phyloP scores from a whole-genome alignment of 371 early-diverging fungal genomes.

The Mucor circinelloides region DNA sequence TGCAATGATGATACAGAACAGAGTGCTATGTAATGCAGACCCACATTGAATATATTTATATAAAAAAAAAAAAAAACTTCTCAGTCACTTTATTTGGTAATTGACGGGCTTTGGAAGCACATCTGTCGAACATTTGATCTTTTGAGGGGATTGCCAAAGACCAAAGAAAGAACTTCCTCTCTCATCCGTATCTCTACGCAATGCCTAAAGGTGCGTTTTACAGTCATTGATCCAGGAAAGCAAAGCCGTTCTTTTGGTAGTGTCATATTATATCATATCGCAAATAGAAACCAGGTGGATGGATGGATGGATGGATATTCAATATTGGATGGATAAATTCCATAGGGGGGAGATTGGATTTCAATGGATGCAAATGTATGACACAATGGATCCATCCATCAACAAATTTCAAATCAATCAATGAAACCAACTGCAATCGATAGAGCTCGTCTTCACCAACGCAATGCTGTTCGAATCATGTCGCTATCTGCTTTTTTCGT shows the following conservation, averaged over 20 bases:
- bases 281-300: constrained; percentile 9
- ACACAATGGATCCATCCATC: background rate
- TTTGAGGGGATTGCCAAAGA: background rate
- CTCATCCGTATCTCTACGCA: constrained; percentile 18
- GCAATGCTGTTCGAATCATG: background rate
- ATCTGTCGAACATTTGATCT: background rate
- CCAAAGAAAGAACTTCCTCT: constrained; percentile 14
- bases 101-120: background rate
- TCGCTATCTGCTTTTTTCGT: background rate
- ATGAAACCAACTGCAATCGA: background rate
- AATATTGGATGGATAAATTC: background rate
- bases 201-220: constrained; percentile 20
- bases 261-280: background rate
- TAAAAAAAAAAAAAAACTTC: background rate
- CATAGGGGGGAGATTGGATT: background rate
- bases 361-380: background rate
- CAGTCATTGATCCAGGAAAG: background rate
- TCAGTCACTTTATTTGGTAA: background rate
- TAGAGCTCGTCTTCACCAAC: background rate
- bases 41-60: background rate
- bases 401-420: background rate
- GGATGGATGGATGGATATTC: constrained; percentile 26
- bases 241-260: background rate
- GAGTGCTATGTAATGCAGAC: background rate
- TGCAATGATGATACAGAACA: background rate